A percentile compares a stretch with the other conserved stretches of the same genome.
phyloP scores from a whole-genome alignment of 495 filamentous ascomycete genomes.

The Penicillium paradoxum region DNA sequence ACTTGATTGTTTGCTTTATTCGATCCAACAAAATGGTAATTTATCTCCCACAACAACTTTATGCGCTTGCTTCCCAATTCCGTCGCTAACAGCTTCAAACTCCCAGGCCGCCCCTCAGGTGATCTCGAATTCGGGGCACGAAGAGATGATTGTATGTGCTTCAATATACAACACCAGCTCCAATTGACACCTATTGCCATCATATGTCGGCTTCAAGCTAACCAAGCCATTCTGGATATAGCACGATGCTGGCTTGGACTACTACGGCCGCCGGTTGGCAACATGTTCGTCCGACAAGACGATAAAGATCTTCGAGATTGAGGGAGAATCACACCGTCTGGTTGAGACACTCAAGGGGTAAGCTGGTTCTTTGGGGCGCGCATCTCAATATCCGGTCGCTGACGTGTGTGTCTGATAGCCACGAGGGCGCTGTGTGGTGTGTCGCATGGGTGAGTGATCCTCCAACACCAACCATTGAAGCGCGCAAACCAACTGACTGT shows the following conservation, averaged over 20 bases:
- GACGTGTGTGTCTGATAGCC: conserved; percentile 45
- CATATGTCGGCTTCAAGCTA: not conserved
- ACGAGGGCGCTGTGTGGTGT: conserved; percentile 94
- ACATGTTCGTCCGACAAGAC: conserved; percentile 98
- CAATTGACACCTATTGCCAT: not conserved
- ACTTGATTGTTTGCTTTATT: conserved; percentile 1
- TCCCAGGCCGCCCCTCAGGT: conserved; percentile 64
- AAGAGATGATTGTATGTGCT: conserved; percentile 97
- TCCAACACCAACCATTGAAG: not conserved
- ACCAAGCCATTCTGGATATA: conserved; percentile 29
- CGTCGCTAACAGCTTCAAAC: conserved; percentile 16
- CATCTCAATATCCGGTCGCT: not conserved
- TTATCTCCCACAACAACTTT: not conserved
- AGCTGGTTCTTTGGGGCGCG: conserved; percentile 8
- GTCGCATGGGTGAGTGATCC: conserved; percentile 71
- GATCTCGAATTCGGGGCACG: conserved; percentile 87
- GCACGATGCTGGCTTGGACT: conserved; percentile 98
- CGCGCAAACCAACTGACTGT: conserved; percentile 16
- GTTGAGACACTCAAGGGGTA: conserved; percentile 95
- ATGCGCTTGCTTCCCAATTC: not conserved
- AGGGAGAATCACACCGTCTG: conserved; percentile 85
- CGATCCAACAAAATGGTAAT: conserved; percentile 20
- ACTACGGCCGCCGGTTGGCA: conserved; percentile 93
- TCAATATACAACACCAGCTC: conserved; percentile 4
- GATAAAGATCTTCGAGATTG: conserved; percentile 98